Base-by-base conservation (phyloP, 2,329 filamentous ascomycete species). In the Fusarium pseudonygamai region DNA sequence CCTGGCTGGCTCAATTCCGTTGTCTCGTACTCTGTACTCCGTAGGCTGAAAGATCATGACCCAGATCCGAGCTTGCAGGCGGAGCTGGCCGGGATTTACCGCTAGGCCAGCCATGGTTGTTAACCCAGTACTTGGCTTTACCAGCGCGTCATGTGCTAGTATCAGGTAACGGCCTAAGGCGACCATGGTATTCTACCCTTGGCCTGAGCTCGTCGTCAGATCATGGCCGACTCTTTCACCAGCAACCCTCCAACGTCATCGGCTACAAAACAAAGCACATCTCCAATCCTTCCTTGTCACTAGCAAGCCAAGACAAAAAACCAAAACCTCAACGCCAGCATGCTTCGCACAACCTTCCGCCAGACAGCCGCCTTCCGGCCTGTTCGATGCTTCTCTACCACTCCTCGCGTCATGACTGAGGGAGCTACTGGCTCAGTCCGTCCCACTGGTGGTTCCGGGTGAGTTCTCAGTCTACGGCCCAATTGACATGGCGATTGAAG, bases 371-470 rank as follows among this genome's bases (percentile, higher is more conserved):
- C 86, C 76, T 81, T 87, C 79, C 86, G 87, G 80, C 87, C 89
- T 78, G 84, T 88, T 77, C 84, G 81, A 65, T 87, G 90, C 77
- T 92, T 94, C 85, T 87, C 90, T 71, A 89, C 87, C 74, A 88
- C 91, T 66, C 82, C 87, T 75, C 86, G 89, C 80, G 87, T 83
- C 80, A 93, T 94, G 90, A 84, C 82, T 70, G 92, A 88, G 77
- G 93, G 93, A 74, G 93, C 94, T 81, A 92, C 90, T 73, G 92
- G 92, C 66, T 83, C 88, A 64, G 87, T 87, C 71, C 86, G 85
- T 78, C 87, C 85, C 82, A 83, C 83, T 16, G 87, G 87, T 70
- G 87, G 87, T 79, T 76, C 80, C 79, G 85, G 87, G 88, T 90
- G 82, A 80, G 87, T 85, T 71, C 28, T 28, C 28, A 22, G 32